Evolutionary conservation across 2,329 filamentous ascomycete genomes (phyloP).

Genomic region (Emmonsiellopsis sp.): DNA sequence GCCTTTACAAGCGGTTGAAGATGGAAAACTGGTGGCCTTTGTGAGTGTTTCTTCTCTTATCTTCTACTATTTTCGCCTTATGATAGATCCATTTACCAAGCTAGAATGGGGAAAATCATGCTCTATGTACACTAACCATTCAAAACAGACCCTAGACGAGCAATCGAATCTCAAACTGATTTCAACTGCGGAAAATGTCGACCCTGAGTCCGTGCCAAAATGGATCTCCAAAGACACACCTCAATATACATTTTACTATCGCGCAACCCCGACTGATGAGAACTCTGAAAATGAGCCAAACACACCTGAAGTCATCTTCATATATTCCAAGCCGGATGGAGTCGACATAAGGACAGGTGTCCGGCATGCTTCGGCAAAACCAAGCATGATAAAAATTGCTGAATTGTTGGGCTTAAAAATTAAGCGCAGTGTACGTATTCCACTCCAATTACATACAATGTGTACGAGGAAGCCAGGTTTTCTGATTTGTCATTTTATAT

Average conservation of each 20-base stretch:
- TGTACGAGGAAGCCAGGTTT: too few relatives aligned
- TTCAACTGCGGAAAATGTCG: constrained; percentile 31
- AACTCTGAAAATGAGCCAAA: constrained; percentile 9
- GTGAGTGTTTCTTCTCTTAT: too few relatives aligned
- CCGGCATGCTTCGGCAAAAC: constrained; percentile 52
- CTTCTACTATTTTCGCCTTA: too few relatives aligned
- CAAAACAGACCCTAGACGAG: constrained; percentile 28
- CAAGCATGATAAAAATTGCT: constrained; percentile 43
- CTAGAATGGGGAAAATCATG: background rate
- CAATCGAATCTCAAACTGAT: constrained; percentile 47
- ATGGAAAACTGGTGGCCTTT: too few relatives aligned
- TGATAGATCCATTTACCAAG: too few relatives aligned
- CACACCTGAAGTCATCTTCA: constrained; percentile 45
- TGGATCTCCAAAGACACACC: constrained; percentile 46
- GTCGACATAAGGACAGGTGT: constrained; percentile 58
- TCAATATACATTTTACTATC: constrained; percentile 52
- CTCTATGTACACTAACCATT: constrained; percentile 16
- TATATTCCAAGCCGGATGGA: constrained; percentile 53
- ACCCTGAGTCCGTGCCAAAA: constrained; percentile 34
- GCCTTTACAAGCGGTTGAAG: too few relatives aligned
- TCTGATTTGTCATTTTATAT: too few relatives aligned
- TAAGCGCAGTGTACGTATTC: constrained; percentile 41
- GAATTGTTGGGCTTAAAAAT: constrained; percentile 49
- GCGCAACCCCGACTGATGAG: constrained; percentile 20
- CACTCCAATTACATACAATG: background rate